Conservation (phyloP, 139 green algal genomes). For the Raphidocelis subcapitata region DNA sequence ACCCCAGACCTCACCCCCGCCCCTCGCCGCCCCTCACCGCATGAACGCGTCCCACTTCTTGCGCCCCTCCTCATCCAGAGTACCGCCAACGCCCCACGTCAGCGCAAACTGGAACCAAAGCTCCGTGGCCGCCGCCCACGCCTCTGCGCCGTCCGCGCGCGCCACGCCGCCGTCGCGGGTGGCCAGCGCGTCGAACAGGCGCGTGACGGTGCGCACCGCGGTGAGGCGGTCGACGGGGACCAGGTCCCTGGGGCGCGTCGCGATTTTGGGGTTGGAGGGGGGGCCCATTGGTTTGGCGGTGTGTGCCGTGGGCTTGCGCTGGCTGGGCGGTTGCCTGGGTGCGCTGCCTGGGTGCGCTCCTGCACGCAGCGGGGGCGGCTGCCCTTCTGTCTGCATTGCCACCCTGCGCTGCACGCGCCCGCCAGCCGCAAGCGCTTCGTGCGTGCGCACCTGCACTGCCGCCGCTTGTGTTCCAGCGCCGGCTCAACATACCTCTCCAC, state of each 20-base stretch:
- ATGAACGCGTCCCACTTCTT: constrained; percentile 70
- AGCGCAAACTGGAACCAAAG: constrained; percentile 82
- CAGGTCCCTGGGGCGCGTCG: constrained; percentile 50
- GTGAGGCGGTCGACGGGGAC: constrained; percentile 70
- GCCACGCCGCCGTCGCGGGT: constrained; percentile 58
- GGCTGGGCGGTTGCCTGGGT: no score
- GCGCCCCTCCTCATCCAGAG: constrained; percentile 68
- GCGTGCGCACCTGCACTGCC: constrained; percentile 28
- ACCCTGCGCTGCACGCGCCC: not conserved
- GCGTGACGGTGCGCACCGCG: constrained; percentile 62
- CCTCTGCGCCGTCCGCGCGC: constrained; percentile 47
- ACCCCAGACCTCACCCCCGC: no score
- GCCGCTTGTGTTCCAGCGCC: constrained; percentile 78
- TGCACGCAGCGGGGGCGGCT: not conserved
- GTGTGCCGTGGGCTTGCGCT: no score
- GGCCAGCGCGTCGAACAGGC: constrained; percentile 75
- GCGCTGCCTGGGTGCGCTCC: not conserved
- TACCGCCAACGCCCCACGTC: constrained; percentile 81
- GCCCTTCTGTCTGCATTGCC: not conserved
- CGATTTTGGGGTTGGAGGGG: not conserved
- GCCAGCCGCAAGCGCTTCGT: no score
- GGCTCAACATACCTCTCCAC: constrained; percentile 91
- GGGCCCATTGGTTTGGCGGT: no score
- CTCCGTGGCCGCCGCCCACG: constrained; percentile 65
- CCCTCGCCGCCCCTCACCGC: constrained; percentile 1